Percentiles rank a stretch among this genome's conserved stretches.
These are phyloP conservation scores for Fusarium denticulatum DNA, from an alignment of 2,329 filamentous ascomycete species.

Conservation along the genomic window DNA sequence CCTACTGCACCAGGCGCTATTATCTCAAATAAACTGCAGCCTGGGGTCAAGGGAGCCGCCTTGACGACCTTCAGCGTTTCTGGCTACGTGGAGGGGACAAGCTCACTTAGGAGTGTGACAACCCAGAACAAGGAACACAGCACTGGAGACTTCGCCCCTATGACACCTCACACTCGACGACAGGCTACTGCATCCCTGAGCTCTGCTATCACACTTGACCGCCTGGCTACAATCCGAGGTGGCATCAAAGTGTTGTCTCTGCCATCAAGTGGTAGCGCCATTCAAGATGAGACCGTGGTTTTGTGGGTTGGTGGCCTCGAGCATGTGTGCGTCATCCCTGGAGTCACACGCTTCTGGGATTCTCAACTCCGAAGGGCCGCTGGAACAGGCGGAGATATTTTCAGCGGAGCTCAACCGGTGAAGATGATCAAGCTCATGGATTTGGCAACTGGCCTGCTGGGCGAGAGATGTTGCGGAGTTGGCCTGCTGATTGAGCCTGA, in stretches of 20 bases:
- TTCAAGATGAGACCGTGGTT: conserved; percentile 63
- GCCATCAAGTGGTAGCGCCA: conserved; percentile 53
- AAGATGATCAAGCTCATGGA: conserved; percentile 67
- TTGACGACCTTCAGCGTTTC: conserved; percentile 66
- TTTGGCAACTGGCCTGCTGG: conserved; percentile 63
- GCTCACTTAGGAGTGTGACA: conserved; percentile 58
- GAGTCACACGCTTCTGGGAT: conserved; percentile 67
- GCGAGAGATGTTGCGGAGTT: conserved; percentile 66
- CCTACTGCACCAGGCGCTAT: conserved; percentile 55
- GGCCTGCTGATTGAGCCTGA: conserved; percentile 55
- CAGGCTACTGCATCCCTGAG: conserved; percentile 60
- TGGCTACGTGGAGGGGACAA: conserved; percentile 70
- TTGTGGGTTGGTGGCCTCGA: conserved; percentile 67
- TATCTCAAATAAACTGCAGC: conserved; percentile 60
- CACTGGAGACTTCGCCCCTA: conserved; percentile 66
- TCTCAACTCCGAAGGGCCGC: conserved; percentile 63
- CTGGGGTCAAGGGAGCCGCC: conserved; percentile 66
- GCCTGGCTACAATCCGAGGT: conserved; percentile 61
- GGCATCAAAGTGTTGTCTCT: conserved; percentile 62
- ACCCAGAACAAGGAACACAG: conserved; percentile 50
- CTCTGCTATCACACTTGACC: conserved; percentile 58
- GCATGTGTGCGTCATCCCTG: conserved; percentile 66
- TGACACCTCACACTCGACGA: conserved; percentile 70
- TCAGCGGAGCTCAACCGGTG: conserved; percentile 64
- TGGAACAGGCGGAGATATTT: conserved; percentile 64